phyloP scores from a whole-genome alignment of 108 stramenopile genomes.

The Cylindrotheca fusiformis region DNA sequence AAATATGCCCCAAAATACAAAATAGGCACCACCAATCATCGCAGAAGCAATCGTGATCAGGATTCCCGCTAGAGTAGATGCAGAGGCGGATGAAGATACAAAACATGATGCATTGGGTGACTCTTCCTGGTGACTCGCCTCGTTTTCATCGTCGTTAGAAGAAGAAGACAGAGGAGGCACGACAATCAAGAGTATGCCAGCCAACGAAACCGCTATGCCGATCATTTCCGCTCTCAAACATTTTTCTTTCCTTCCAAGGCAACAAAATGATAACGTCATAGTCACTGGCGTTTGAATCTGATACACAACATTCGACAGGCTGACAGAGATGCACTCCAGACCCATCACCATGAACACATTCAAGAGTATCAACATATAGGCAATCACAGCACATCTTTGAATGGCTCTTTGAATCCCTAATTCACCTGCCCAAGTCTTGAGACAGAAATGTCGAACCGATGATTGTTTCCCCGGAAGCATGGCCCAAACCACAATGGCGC shows the following conservation, averaged over 20 bases:
- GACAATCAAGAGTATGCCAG: constrained; percentile 24
- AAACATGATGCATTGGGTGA: background rate
- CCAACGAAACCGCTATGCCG: constrained; percentile 13
- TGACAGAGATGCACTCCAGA: constrained; percentile 29
- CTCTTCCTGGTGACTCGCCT: background rate
- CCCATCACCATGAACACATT: constrained; percentile 24
- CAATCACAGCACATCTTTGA: constrained; percentile 1
- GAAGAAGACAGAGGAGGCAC: constrained; percentile 14
- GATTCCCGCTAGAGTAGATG: constrained; percentile 8
- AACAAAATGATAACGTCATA: constrained; percentile 11
- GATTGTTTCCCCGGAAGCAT: background rate
- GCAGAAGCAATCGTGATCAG: constrained; percentile 18
- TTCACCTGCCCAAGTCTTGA: constrained; percentile 10
- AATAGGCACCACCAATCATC: constrained; percentile 19
- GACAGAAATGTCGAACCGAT: background rate
- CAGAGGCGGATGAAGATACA: background rate
- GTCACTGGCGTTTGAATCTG: constrained; percentile 26
- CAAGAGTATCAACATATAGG: constrained; percentile 10
- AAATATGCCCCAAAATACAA: constrained; percentile 22
- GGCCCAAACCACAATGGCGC: background rate
- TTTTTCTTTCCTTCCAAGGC: background rate
- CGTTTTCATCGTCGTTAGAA: background rate
- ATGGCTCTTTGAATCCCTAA: constrained; percentile 5
- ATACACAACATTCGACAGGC: constrained; percentile 33
- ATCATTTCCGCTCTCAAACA: constrained; percentile 12